Conservation (phyloP, 176 grass and related monocot genomes). For the Carex parvula region DNA sequence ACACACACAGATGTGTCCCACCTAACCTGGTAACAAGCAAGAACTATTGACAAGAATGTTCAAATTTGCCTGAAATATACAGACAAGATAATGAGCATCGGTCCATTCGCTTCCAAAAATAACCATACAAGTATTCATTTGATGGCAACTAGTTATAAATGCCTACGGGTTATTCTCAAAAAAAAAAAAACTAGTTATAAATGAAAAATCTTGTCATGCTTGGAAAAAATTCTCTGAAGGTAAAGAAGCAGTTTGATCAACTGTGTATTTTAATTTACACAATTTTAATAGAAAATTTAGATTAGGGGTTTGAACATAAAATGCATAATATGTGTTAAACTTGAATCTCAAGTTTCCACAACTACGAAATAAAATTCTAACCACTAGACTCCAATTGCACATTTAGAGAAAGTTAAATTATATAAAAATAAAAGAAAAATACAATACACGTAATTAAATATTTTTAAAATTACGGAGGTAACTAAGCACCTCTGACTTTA, state of each 20-base stretch:
- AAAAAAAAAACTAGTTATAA: background rate
- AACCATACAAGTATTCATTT: constrained; percentile 5
- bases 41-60: background rate
- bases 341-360: no score
- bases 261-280: background rate
- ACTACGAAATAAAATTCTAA: no score
- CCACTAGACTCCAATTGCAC: no score
- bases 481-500: no score
- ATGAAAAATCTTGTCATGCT: background rate
- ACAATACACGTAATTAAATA: no score
- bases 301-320: no score
- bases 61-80: constrained; percentile 22
- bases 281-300: no score
- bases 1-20: background rate
- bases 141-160: background rate
- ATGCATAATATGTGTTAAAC: no score
- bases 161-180: no score
- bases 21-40: constrained; percentile 11
- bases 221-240: background rate
- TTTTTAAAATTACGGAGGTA: no score
- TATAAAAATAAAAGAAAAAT: no score
- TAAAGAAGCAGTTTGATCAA: background rate
- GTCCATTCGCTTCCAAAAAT: constrained; percentile 2
- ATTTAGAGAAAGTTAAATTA: no score
- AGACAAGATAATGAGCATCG: background rate